Base-by-base conservation (phyloP, 2,329 filamentous ascomycete genomes). In the Fusarium virguliforme region DNA sequence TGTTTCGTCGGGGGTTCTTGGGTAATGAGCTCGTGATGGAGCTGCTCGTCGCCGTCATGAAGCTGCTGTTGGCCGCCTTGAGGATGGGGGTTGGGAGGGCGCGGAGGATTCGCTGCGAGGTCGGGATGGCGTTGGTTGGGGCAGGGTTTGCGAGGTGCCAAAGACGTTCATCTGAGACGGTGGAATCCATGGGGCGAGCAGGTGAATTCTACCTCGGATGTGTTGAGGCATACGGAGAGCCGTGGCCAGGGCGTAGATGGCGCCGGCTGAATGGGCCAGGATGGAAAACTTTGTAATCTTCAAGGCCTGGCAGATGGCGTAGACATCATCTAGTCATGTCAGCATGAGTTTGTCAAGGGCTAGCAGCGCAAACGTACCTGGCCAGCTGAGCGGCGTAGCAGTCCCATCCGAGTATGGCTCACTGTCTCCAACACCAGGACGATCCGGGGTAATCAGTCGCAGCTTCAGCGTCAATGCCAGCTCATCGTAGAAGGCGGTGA, bases 401-500 rank as follows among this genome's bases (percentile, higher is more conserved):
- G 93, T 92, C 54, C 91, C 91, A 77, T 97, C 94, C 38, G 90
- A 86, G 80, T 97, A 95, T 34, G 93, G 83, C 76, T 97, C 94
- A 78, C 95, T 98, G 76, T 94, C 95, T 53, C 96, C 96, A 15
- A 99, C 94, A 28, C 96, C 96, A 60, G 96, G 96, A 59, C 96
- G 90, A 80, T 99, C 96, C 6, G 95, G 92, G 0, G 96, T 98
- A 72, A 99, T 97, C 57, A 99, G 86, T 22, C 96, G 90, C 62
- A 99, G 83, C 79, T 94, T 96, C 65, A 99, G 84, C 1, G 95
- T 97, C 76, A 93, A 84, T 3, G 96, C 96, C 59, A 99, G 85
- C 80, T 99, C 96, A 79, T 99, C 96, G 78, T 98, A 99, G 79
- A 99, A 99, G 0, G 95, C 94, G 67, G 94, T 98, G 65, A 99